These are phyloP conservation scores for Fusarium luffae DNA, from an alignment of 2,329 filamentous ascomycete genomes.

Conservation along the genomic window DNA sequence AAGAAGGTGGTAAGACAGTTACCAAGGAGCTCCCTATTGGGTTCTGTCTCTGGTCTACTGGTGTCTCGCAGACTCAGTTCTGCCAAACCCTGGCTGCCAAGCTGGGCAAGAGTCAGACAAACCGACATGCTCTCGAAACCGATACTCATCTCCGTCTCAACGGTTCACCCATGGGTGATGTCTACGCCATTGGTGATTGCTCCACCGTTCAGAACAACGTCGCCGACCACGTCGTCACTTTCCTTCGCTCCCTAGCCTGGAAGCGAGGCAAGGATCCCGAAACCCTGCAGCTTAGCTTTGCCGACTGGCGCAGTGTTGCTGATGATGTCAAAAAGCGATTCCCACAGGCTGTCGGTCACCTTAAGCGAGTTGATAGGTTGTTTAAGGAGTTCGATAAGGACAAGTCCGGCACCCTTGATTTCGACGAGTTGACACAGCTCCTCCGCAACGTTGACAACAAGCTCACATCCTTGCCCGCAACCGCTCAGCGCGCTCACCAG, in stretches of 20 bases:
- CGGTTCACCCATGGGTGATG: slow-evolving; percentile 89
- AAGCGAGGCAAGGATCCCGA: slow-evolving; percentile 92
- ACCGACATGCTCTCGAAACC: slow-evolving; percentile 91
- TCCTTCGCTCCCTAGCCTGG: slow-evolving; percentile 89
- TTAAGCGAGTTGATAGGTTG: slow-evolving; percentile 88
- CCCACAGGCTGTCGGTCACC: slow-evolving; percentile 87
- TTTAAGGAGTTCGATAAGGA: slow-evolving; percentile 95
- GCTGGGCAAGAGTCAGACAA: slow-evolving; percentile 81
- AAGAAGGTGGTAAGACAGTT: slow-evolving; percentile 76
- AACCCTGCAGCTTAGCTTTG: slow-evolving; percentile 85
- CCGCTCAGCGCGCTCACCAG: slow-evolving; percentile 95
- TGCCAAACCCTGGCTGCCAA: slow-evolving; percentile 81
- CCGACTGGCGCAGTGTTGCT: slow-evolving; percentile 88
- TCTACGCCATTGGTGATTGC: slow-evolving; percentile 97
- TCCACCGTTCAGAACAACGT: slow-evolving; percentile 97
- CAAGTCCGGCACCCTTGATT: slow-evolving; percentile 91
- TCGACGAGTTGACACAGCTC: slow-evolving; percentile 88
- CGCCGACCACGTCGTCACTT: slow-evolving; percentile 88
- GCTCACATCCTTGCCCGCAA: slow-evolving; percentile 92
- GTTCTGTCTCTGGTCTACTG: slow-evolving; percentile 98
- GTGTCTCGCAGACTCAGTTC: slow-evolving; percentile 87
- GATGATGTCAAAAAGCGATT: slow-evolving; percentile 87
- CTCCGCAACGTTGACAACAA: slow-evolving; percentile 94
- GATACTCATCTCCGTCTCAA: slow-evolving; percentile 91
- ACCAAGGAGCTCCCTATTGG: slow-evolving; percentile 95